phyloP scores from a whole-genome alignment of 2,329 filamentous ascomycete genomes.

The Hypoxylon sp. region DNA sequence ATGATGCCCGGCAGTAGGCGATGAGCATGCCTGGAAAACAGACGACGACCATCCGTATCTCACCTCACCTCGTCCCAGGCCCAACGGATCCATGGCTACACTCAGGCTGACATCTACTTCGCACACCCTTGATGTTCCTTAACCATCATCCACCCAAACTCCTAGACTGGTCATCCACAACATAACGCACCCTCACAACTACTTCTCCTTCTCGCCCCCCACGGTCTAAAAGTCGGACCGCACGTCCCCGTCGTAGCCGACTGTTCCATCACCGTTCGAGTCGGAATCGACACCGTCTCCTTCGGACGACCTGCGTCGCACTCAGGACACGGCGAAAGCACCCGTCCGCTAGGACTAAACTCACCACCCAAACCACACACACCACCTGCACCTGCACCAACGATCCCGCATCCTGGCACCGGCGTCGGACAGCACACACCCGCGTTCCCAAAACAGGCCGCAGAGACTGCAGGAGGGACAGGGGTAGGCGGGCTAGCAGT shows the following conservation, averaged over 20 bases:
- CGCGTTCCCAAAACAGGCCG: background rate
- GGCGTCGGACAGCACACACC: background rate
- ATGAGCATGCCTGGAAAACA: background rate
- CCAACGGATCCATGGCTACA: background rate
- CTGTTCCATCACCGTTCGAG: background rate
- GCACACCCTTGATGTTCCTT: background rate
- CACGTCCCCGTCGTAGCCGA: conserved; percentile 8
- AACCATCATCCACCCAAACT: background rate
- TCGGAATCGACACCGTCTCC: background rate
- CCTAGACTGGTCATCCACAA: background rate
- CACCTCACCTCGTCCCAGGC: background rate
- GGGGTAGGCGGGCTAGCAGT: background rate
- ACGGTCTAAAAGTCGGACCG: background rate
- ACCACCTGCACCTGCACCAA: conserved; percentile 8
- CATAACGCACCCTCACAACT: background rate
- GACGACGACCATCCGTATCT: background rate
- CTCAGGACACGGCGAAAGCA: background rate
- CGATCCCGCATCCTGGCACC: conserved; percentile 13
- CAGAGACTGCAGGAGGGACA: no score
- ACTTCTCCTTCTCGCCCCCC: background rate
- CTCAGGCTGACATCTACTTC: background rate
- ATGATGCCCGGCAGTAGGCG: background rate
- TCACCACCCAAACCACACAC: background rate
- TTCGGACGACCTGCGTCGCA: background rate
- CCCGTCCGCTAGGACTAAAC: background rate